phyloP scores from a whole-genome alignment of 75 land plant genomes.

The Picea glauca region DNA sequence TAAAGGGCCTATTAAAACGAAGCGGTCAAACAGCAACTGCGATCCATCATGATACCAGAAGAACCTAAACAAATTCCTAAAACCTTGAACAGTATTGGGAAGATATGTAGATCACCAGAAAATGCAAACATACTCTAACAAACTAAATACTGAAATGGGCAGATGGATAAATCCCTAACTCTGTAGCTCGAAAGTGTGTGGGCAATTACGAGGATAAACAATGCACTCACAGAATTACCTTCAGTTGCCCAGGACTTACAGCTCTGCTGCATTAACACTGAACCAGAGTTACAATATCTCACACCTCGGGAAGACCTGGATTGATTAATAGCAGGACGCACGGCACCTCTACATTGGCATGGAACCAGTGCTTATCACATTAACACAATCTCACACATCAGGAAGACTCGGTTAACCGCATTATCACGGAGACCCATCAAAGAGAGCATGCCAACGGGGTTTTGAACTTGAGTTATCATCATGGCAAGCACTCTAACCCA shows the following conservation, averaged over 20 bases:
- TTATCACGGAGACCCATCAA: no score
- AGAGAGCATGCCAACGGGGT: no score
- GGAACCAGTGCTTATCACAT: no score
- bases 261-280: background rate
- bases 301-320: no score
- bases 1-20: background rate
- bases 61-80: background rate
- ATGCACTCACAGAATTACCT: background rate
- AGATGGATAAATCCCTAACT: background rate
- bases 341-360: no score
- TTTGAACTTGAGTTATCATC: no score
- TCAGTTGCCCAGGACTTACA: background rate
- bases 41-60: background rate
- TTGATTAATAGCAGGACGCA: no score
- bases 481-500: no score
- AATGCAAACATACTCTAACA: background rate
- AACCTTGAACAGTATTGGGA: background rate
- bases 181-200: background rate
- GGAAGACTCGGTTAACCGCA: no score
- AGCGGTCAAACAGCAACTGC: background rate
- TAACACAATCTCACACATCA: no score
- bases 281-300: no score
- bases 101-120: background rate
- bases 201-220: background rate
- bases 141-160: background rate